Evolutionary conservation across 1,284 basidiomycete species (phyloP), one percentile per base, ranked within the genome.

Genomic region (Apiotrichum mycotoxinovorans): DNA sequence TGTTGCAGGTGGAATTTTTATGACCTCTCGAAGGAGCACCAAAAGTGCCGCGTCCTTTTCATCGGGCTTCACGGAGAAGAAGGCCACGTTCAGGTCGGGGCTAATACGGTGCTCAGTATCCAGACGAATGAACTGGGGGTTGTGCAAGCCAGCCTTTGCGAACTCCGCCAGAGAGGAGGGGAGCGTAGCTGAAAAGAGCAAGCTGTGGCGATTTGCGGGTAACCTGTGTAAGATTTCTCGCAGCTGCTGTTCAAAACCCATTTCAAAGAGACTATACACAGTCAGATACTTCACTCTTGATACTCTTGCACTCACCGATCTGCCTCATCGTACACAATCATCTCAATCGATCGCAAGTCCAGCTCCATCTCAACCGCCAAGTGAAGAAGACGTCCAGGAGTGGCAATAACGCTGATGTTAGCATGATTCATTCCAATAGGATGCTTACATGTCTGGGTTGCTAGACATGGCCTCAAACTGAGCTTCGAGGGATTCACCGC

Each of bases 91-190:
- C 27, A 99, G 83, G 70, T 98, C 96, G 1, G 87, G 79, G 67
- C 91, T 95, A 72, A 99, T 92, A 77, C 97, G 98, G 72, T 87
- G 89, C 72, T 99, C 96, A 4, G 91, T 87, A 70, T 98, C 96
- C 37, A 98, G 82, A 25, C 96, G 87, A 20, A 98, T 87, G 44
- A 99, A 86, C 69, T 93, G 92, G 3, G 96, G 96, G 67, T 96
- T 89, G 62, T 88, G 85, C 22, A 99, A 80, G 30, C 96, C 96
- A 15, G 96, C 96, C 70, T 94, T 95, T 23, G 96, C 93, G 69
- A 99, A 99, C 58, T 98, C 95, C 52, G 98, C 93, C 10, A 99
- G 83, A 5, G 89, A 88, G 70, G 95, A 94, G 2, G 96, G 96
- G 4, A 99, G 81, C 0, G 96, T 98, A 0, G 96, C 96, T 1